Evolutionary conservation across 805 yeast species (phyloP), one percentile per base, ranked within the genome.

Genomic region (Candida loeiensis): DNA sequence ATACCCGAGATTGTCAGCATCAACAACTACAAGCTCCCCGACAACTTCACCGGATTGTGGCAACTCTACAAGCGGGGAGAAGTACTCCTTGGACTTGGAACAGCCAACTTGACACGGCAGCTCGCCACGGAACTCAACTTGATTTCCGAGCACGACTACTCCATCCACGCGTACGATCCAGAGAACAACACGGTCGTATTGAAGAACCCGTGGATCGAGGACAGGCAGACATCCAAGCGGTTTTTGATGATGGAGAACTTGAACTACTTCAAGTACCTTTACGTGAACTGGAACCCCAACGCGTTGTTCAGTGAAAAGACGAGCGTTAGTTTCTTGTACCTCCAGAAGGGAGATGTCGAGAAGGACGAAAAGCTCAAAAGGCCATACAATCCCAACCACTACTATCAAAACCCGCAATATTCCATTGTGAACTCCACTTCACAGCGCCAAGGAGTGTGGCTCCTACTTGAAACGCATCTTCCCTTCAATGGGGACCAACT

Each of bases 81-180:
- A 2, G 56, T 80, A 17, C 46, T 80, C 21, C 34, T 86, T 11
- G 85, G 90, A 1, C 40, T 85, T 1, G 96, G 96, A 1, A 83
- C 95, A 0, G 85, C 81, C 2, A 51, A 54, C 7, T 51, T 67
- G 11, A 62, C 74, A 14, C 31, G 50, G 17, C 46, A 58, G 33
- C 53, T 71, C 37, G 51, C 72, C 31, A n/a, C 47, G 4, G 45
- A 58, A 19, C 55, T 65, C 24, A 59, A 63, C 2, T 59, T 85
- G 21, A 63, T 76, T 1, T 61, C 80, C 3, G 66, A 73, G 26
- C 96, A 88, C 58, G 96, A 88, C 57, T 88, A 86, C 54, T 70
- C 85, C 0, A 62, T 87, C 0, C 34, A 34, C 16, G 46, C 44
- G 18, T 39, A 36, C 4, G 45, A 47, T 4, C 16, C 21, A 13